Conservation (phyloP, 768 basidiomycete genomes). For the Kwoniella dendrophila region DNA sequence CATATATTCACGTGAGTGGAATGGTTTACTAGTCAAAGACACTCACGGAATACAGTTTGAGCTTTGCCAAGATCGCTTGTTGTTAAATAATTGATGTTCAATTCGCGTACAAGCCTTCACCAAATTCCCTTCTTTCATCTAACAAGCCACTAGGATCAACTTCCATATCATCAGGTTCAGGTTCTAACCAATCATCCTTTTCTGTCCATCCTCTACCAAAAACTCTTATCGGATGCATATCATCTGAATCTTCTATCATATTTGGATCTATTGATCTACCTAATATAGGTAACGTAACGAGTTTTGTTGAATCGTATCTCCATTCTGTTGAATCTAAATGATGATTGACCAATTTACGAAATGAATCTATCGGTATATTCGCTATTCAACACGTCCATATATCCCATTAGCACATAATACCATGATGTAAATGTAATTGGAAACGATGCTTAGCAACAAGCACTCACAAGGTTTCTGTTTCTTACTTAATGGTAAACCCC, state of each 20-base stretch:
- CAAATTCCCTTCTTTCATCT: no score
- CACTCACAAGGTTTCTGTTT: constrained; percentile 27
- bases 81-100: no score
- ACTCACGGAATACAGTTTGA: no score
- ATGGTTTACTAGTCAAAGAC: no score
- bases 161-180: constrained; percentile 9
- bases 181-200: constrained; percentile 19
- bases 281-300: constrained; percentile 1
- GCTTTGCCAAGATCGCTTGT: no score
- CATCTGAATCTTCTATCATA: constrained; percentile 1
- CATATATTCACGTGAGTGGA: no score
- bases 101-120: no score
- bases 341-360: constrained; percentile 38
- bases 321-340: constrained; percentile 43
- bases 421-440: neutral
- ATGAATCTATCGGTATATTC: constrained; percentile 21
- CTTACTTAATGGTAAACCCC: constrained; percentile 35
- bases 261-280: constrained; percentile 6
- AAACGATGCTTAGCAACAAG: neutral
- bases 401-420: no score
- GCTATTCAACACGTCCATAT: constrained; percentile 21
- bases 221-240: constrained; percentile 31
- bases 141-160: neutral
- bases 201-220: constrained; percentile 33
- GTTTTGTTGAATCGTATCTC: constrained; percentile 26